Evolutionary conservation across 2,329 filamentous ascomycete species (phyloP).

Genomic region (Monosporascus cannonballus): DNA sequence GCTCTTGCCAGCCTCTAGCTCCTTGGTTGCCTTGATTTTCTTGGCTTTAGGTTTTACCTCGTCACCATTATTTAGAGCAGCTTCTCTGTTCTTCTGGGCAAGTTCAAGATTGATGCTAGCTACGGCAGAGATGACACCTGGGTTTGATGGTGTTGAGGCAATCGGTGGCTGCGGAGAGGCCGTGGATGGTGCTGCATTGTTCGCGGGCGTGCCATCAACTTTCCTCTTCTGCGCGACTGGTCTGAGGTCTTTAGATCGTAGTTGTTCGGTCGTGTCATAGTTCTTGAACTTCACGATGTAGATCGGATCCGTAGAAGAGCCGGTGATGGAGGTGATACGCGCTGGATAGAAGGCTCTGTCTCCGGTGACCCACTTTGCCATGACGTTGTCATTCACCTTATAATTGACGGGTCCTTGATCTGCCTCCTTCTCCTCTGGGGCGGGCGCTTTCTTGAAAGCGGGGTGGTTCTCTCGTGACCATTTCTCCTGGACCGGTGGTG

Average conservation of each 20-base stretch:
- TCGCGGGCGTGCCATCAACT: slow-evolving; percentile 66
- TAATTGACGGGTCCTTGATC: slow-evolving; percentile 54
- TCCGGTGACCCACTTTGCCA: slow-evolving; percentile 85
- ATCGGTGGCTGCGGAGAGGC: slow-evolving; percentile 28
- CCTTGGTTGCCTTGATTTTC: slow-evolving; percentile 85
- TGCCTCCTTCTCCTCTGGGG: slow-evolving; percentile 45
- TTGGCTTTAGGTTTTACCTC: slow-evolving; percentile 77
- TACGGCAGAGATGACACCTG: slow-evolving; percentile 49
- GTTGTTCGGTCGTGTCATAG: slow-evolving; percentile 78
- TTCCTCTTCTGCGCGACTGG: slow-evolving; percentile 79
- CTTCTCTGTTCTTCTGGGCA: slow-evolving; percentile 47
- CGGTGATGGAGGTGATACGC: slow-evolving; percentile 88
- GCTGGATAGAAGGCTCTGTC: slow-evolving; percentile 90
- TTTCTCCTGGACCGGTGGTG: slow-evolving; percentile 58
- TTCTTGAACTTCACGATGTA: slow-evolving; percentile 95
- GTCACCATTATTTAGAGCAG: slow-evolving; percentile 53
- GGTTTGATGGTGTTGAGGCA: slow-evolving; percentile 29
- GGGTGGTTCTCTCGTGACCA: slow-evolving; percentile 79
- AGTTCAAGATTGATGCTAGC: slow-evolving; percentile 52
- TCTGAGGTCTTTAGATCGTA: slow-evolving; percentile 77
- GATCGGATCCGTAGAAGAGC: slow-evolving; percentile 82
- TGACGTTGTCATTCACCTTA: slow-evolving; percentile 81
- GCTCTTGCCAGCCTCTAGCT: slow-evolving; percentile 81
- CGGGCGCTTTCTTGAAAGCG: slow-evolving; percentile 58
- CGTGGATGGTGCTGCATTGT: slow-evolving; percentile 29